Base-by-base conservation (phyloP, 371 early-diverging fungal species). In the Rhizoclosmatium hyalinum region DNA sequence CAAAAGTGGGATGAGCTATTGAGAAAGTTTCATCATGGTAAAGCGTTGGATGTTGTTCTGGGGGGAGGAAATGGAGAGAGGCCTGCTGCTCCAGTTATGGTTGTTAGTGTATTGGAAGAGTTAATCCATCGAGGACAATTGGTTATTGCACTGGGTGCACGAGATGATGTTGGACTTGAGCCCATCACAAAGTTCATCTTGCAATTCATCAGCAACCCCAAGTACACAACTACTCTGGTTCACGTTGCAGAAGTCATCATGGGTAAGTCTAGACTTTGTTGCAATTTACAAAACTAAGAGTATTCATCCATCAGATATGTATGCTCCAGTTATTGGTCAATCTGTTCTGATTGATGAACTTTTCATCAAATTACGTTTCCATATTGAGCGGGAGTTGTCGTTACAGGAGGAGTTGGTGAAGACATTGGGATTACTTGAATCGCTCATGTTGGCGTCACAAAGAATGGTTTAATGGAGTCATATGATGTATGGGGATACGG, bases 51-150 rank as follows among this genome's bases (percentile, higher is more conserved):
- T 72, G 65, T 78, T 73, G 94, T 91, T 21, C 58, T 86, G 21
- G 75, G 68, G 42, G 41, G 72, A 55, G 43, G 39, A 57, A 66
- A 47, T 44, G 58, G 58, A 19, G 50, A 50, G 32, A 50, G 8
- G 21, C 32, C 19, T 21, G 60, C 39, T 4, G 12, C 69, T 12
- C 72, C 73, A 71, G 41, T 72, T 19, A 61, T 78, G 55, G 66
- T 89, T 3, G 89, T 92, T 43, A 87, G 93, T 57, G 78, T 96
- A 74, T 80, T 97, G 62, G 93, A 95, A 77, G 98, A 98, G 82
- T 86, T 98, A 46, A 86, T 94, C 46, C 93, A 93, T 72, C 91
- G 96, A 69, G 94, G 92, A 69, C 96, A 91, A 17, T 84, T 98
- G 10, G 85, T 81, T 58, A 77, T 81, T 8, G 95, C 98, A 1